These are phyloP conservation scores for Iberis pinnata DNA, from an alignment of 345 rosid species.

Conservation along the genomic window DNA sequence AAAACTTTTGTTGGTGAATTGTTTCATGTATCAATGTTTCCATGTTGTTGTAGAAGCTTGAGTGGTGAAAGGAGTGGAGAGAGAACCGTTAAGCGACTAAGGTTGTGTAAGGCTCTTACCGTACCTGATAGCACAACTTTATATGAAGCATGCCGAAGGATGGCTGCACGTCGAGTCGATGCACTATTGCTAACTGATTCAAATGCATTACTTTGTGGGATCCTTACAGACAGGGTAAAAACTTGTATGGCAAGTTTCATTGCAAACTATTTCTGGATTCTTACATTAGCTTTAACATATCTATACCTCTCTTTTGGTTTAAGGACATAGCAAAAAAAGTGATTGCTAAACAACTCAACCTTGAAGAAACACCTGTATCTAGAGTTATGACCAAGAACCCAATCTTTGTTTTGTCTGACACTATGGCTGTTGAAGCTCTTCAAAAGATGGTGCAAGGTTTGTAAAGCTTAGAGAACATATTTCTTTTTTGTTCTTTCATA, in stretches of 20 bases:
- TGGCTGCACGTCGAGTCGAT: conserved; percentile 91
- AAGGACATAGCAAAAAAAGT: conserved; percentile 83
- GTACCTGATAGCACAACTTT: conserved; percentile 90
- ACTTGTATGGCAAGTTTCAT: no score
- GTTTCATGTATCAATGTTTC: not conserved
- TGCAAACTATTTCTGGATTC: no score
- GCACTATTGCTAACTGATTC: conserved; percentile 88
- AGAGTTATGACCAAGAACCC: conserved; percentile 93
- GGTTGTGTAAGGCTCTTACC: conserved; percentile 88
- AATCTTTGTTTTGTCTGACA: conserved; percentile 72
- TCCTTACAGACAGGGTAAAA: conserved; percentile 84
- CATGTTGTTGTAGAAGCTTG: conserved; percentile 44
- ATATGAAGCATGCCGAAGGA: conserved; percentile 80
- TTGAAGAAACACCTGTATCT: conserved; percentile 83
- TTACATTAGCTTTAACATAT: no score
- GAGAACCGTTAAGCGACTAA: conserved; percentile 88
- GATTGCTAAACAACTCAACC: conserved; percentile 87
- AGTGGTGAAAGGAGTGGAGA: conserved; percentile 43
- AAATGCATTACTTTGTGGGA: conserved; percentile 86
- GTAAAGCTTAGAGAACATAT: conserved; percentile 84
- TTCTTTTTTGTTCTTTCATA: no score
- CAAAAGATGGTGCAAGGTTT: conserved; percentile 99
- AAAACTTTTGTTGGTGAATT: not conserved
- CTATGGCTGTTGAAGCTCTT: conserved; percentile 90
- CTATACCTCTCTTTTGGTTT: no score